These are phyloP conservation scores for Saccharomycopsis fermentans DNA, from an alignment of 805 yeast genomes.

Conservation along the genomic window DNA sequence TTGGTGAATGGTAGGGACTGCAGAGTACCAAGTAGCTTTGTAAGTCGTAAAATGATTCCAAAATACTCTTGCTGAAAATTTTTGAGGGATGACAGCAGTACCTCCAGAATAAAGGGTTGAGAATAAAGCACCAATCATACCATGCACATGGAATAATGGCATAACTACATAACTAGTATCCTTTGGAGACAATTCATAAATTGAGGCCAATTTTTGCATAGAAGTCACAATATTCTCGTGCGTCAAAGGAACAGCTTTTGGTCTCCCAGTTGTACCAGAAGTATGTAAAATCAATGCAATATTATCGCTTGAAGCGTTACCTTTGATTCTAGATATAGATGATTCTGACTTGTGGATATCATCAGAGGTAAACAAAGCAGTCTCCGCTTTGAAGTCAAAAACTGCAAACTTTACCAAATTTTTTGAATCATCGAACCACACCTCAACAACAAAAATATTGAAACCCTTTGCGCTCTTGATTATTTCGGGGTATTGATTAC, in stretches of 20 bases:
- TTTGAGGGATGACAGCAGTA: slow-evolving; percentile 48
- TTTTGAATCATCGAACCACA: slow-evolving; percentile 35
- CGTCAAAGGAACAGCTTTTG: slow-evolving; percentile 64
- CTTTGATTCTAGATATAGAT: slow-evolving; percentile 26
- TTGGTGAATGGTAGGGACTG: slow-evolving; percentile 69
- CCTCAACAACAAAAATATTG: slow-evolving; percentile 41
- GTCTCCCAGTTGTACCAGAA: slow-evolving; percentile 68
- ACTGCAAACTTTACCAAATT: slow-evolving; percentile 33
- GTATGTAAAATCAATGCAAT: slow-evolving; percentile 62
- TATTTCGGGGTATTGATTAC: slow-evolving; percentile 29
- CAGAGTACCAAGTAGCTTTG: slow-evolving; percentile 61
- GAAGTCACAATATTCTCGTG: slow-evolving; percentile 54
- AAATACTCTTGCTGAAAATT: slow-evolving; percentile 50
- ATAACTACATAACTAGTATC: slow-evolving; percentile 58
- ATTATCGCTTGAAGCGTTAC: slow-evolving; percentile 37
- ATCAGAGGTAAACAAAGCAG: background rate
- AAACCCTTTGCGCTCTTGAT: slow-evolving; percentile 40
- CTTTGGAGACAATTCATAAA: slow-evolving; percentile 38
- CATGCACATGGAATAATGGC: slow-evolving; percentile 76
- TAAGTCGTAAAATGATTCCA: slow-evolving; percentile 46
- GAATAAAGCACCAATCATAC: slow-evolving; percentile 54
- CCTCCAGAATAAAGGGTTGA: slow-evolving; percentile 55
- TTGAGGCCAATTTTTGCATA: slow-evolving; percentile 45
- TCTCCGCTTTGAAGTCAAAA: slow-evolving; percentile 20
- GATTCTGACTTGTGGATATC: background rate